These are phyloP conservation scores for Ottelia alismoides DNA, from an alignment of 106 monocot genomes.

Conservation along the genomic window DNA sequence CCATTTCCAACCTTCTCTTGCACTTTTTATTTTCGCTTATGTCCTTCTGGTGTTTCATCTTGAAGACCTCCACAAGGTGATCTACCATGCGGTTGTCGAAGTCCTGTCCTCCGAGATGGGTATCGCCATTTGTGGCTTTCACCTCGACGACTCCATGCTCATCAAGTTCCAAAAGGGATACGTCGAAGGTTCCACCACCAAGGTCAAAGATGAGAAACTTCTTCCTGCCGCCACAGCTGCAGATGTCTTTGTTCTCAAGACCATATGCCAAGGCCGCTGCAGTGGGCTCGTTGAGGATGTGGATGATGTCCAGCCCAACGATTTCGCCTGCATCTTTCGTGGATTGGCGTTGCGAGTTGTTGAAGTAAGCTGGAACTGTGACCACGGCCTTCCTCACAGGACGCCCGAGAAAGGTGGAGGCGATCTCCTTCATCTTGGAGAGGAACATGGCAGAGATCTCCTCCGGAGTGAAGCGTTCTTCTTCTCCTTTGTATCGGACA, in stretches of 20 bases:
- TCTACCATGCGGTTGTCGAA: slow-evolving; percentile 7
- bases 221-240: slow-evolving; percentile 5
- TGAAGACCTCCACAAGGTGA: slow-evolving; percentile 8
- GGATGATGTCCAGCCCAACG: slow-evolving; percentile 7
- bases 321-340: no score
- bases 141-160: slow-evolving; percentile 10
- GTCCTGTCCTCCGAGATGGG: slow-evolving; percentile 1
- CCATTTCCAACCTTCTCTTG: neutral
- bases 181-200: no score
- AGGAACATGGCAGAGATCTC: slow-evolving; percentile 19
- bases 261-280: slow-evolving; percentile 15
- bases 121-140: slow-evolving; percentile 11
- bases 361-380: no score
- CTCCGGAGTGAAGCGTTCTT: slow-evolving; percentile 8
- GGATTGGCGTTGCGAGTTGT: no score
- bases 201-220: slow-evolving; percentile 4
- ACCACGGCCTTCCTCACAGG: no score
- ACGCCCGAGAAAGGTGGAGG: no score
- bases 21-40: slow-evolving; percentile 1
- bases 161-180: slow-evolving; percentile 5
- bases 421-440: no score
- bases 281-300: no score
- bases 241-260: slow-evolving; percentile 1
- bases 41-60: slow-evolving; percentile 11
- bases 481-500: slow-evolving; percentile 13